Percentiles rank a stretch among this genome's conserved stretches.
Conservation (phyloP, 2,329 filamentous ascomycete species). For the Karstenula rhodostoma region DNA sequence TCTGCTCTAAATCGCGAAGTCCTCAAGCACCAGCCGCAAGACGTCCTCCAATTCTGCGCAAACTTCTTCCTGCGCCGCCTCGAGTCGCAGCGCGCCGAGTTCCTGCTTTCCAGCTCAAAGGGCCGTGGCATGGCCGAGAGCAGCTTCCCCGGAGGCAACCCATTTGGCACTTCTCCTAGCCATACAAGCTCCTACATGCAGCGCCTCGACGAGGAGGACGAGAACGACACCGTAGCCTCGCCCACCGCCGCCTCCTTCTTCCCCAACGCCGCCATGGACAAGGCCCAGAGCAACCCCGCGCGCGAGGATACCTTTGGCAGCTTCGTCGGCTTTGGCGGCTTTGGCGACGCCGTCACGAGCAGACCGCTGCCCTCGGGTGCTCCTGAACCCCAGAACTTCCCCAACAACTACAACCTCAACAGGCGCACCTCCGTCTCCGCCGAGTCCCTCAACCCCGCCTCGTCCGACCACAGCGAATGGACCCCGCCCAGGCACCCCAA, state of each 20-base stretch:
- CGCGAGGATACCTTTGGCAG: conserved; percentile 53
- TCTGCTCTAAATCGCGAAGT: conserved; percentile 69
- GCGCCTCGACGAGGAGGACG: conserved; percentile 82
- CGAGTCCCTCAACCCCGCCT: conserved; percentile 90
- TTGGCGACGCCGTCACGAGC: conserved; percentile 46
- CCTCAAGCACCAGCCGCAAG: conserved; percentile 64
- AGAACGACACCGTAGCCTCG: conserved; percentile 77
- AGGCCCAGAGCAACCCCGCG: conserved; percentile 50
- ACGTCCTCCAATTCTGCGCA: conserved; percentile 75
- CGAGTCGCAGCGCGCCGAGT: conserved; percentile 68
- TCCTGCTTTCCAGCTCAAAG: conserved; percentile 57
- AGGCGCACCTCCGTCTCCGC: conserved; percentile 96
- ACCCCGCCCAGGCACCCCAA: conserved; percentile 86
- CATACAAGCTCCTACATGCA: conserved; percentile 59
- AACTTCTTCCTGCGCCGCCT: conserved; percentile 73
- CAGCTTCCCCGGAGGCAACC: conserved; percentile 80
- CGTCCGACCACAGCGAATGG: conserved; percentile 87
- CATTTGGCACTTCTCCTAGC: conserved; percentile 66
- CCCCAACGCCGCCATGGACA: conserved; percentile 51
- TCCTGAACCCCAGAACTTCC: conserved; percentile 74
- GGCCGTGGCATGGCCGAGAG: conserved; percentile 72
- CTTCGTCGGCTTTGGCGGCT: conserved; percentile 48
- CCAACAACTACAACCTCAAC: conserved; percentile 91
- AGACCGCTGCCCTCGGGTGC: conserved; percentile 52
- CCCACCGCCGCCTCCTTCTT: conserved; percentile 67